Conservation (phyloP, 805 yeast genomes). For the Ogataea corticis region DNA sequence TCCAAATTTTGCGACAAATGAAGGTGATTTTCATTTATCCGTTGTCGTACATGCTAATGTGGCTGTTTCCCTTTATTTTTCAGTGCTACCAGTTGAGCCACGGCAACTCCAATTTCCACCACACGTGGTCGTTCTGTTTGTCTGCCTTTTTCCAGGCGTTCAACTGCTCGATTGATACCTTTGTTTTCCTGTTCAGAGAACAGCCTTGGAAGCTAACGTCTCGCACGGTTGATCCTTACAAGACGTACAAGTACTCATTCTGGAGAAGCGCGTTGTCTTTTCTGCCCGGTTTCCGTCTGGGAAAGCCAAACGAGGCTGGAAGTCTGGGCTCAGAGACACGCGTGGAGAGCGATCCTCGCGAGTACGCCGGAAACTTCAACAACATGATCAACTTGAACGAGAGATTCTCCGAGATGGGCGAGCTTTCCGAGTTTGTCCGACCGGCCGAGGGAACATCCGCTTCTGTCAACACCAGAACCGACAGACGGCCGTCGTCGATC, state of each 20-base stretch:
- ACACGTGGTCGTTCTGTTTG: slow-evolving; percentile 62
- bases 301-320: not conserved
- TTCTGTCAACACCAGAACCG: not conserved
- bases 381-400: not conserved
- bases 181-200: slow-evolving; percentile 76
- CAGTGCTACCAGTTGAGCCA: slow-evolving; percentile 53
- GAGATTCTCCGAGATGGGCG: not conserved
- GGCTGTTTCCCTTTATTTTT: slow-evolving; percentile 78
- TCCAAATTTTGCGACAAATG: slow-evolving; percentile 73
- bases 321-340: too few relatives aligned
- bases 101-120: slow-evolving; percentile 51
- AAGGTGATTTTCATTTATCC: slow-evolving; percentile 83
- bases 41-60: slow-evolving; percentile 70
- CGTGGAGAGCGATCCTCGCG: not conserved
- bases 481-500: slow-evolving; percentile 9
- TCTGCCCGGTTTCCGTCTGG: slow-evolving; percentile 30
- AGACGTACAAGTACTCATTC: slow-evolving; percentile 13
- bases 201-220: slow-evolving; percentile 62
- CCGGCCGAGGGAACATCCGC: not conserved
- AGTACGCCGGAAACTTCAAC: not conserved
- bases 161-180: slow-evolving; percentile 73
- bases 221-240: slow-evolving; percentile 25
- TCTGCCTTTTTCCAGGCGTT: slow-evolving; percentile 81
- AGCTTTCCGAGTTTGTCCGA: slow-evolving; percentile 8
- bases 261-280: slow-evolving; percentile 28